These are phyloP conservation scores for Clonostachys byssicola DNA, from an alignment of 2,329 filamentous ascomycete genomes.

Conservation along the genomic window DNA sequence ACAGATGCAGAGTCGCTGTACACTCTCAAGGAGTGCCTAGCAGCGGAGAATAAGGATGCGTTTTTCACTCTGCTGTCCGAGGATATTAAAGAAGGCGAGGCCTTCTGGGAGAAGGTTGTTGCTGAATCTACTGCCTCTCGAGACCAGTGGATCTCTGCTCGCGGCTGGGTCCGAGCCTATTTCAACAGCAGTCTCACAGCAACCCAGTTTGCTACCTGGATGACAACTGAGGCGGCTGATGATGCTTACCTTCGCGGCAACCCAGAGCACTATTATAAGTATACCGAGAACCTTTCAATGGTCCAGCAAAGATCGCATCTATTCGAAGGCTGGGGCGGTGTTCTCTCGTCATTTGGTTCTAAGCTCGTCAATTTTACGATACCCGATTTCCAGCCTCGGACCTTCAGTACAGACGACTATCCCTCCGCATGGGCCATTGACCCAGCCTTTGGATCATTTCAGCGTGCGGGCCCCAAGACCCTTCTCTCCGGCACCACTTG, in stretches of 20 bases:
- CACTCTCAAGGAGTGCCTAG: neutral
- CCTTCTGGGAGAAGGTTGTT: conserved; percentile 10
- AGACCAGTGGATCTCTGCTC: neutral
- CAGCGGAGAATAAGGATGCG: neutral
- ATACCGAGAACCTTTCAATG: neutral
- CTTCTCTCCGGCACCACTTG: neutral
- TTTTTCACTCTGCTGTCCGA: conserved; percentile 1
- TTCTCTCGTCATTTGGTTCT: neutral
- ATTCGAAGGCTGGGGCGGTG: conserved; percentile 2
- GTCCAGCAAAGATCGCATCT: neutral
- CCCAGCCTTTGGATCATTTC: neutral
- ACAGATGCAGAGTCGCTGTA: neutral
- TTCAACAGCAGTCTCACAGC: neutral
- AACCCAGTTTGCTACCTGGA: neutral
- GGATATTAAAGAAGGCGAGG: conserved; percentile 1
- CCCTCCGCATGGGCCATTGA: neutral
- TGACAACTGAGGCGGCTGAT: neutral
- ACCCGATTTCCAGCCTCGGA: neutral
- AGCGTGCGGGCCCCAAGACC: neutral
- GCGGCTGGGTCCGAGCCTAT: neutral
- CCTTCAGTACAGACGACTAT: neutral
- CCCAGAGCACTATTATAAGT: conserved; percentile 1
- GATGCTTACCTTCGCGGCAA: neutral
- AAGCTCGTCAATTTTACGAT: conserved; percentile 1
- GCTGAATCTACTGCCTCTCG: conserved; percentile 16